Evolutionary conservation across 306 rosid species (phyloP).

Genomic region (Pueraria montana): DNA sequence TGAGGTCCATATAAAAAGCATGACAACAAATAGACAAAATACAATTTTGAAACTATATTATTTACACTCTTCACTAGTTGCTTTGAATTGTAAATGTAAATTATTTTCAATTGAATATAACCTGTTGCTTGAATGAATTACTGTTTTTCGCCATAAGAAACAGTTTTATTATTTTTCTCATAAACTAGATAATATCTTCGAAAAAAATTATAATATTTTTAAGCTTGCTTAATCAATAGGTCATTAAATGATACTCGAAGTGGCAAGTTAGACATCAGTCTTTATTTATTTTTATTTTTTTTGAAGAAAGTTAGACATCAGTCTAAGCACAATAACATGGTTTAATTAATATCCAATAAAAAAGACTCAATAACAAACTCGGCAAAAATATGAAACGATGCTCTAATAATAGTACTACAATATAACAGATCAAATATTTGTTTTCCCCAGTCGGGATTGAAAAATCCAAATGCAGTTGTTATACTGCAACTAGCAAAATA

Average conservation of each 20-base stretch:
- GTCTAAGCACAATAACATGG: not conserved
- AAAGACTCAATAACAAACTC: constrained; percentile 1
- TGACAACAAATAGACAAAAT: not conserved
- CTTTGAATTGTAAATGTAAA: not conserved
- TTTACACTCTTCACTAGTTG: too few relatives aligned
- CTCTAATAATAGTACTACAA: not conserved
- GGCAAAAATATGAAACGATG: not conserved
- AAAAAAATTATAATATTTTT: not conserved
- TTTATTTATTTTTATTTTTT: too few relatives aligned
- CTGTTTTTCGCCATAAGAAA: not conserved
- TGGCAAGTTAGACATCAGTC: not conserved
- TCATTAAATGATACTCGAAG: not conserved
- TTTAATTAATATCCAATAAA: too few relatives aligned
- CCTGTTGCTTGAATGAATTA: not conserved
- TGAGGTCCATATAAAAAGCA: not conserved
- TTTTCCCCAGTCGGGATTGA: not conserved
- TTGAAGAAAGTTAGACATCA: too few relatives aligned
- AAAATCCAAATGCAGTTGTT: constrained; percentile 31
- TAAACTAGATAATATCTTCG: not conserved
- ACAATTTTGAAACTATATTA: too few relatives aligned
- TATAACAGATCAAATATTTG: not conserved
- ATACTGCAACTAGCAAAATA: constrained; percentile 6
- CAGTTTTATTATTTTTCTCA: not conserved
- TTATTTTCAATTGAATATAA: not conserved
- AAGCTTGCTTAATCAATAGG: not conserved